Evolutionary conservation across 805 yeast species (phyloP).

Genomic region (Candida sphagnicola): DNA sequence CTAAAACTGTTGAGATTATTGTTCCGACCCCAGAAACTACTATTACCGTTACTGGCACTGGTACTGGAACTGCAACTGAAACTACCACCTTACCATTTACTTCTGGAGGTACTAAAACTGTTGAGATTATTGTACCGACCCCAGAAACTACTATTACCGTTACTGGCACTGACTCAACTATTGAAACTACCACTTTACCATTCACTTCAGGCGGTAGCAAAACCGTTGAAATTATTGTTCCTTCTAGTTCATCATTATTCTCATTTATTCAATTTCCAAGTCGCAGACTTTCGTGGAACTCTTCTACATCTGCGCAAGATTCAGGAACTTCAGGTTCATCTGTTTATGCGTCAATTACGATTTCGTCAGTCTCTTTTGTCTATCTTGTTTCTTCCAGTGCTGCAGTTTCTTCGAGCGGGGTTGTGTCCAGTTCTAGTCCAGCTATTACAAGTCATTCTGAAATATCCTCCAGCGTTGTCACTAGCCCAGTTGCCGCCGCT

Average conservation of each 20-base stretch:
- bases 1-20: neutral
- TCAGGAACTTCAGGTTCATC: neutral
- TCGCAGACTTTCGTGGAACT: neutral
- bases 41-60: neutral
- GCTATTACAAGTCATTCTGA: no score
- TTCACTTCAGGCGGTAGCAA: neutral
- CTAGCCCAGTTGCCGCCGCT: no score
- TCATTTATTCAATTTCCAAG: neutral
- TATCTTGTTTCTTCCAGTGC: no score
- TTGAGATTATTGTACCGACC: neutral
- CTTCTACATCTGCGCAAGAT: neutral
- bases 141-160: neutral
- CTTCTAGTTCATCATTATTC: neutral
- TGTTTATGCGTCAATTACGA: neutral
- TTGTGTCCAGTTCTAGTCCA: no score
- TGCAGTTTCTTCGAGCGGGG: no score
- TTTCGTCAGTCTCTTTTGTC: neutral
- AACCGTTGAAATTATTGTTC: constrained; percentile 1
- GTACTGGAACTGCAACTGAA: neutral
- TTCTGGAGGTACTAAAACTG: neutral
- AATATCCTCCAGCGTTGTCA: no score
- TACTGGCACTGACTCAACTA: neutral
- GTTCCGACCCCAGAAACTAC: neutral
- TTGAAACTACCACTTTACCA: constrained; percentile 2
- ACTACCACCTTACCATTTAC: neutral